These are phyloP conservation scores for Sinapis alba DNA, from an alignment of 441 rosid genomes.

Conservation along the genomic window DNA sequence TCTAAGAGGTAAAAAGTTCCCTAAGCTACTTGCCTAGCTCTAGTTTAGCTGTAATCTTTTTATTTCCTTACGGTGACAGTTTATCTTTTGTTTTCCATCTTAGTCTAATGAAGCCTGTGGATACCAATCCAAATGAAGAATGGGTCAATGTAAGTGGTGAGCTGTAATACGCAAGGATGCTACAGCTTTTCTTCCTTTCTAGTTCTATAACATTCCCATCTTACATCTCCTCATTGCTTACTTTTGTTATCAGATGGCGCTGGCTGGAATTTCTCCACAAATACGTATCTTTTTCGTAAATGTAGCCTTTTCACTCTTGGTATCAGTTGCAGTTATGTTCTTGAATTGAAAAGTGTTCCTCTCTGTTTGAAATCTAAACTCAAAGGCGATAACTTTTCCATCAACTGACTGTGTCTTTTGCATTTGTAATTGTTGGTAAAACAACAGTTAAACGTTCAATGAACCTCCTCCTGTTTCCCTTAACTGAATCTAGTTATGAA, in stretches of 20 bases:
- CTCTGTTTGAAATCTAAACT: background rate
- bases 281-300: slow-evolving; percentile 65
- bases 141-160: slow-evolving; percentile 87
- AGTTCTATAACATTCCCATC: slow-evolving; percentile 22
- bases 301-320: slow-evolving; percentile 38
- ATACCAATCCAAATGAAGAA: slow-evolving; percentile 90
- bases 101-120: slow-evolving; percentile 91
- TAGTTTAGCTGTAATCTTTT: background rate
- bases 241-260: slow-evolving; percentile 71
- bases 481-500: slow-evolving; percentile 73
- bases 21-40: slow-evolving; percentile 10
- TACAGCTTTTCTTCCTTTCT: slow-evolving; percentile 24
- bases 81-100: slow-evolving; percentile 33
- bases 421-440: background rate
- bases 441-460: slow-evolving; percentile 5
- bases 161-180: slow-evolving; percentile 15
- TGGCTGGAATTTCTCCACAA: slow-evolving; percentile 92
- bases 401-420: slow-evolving; percentile 11
- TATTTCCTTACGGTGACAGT: slow-evolving; percentile 29
- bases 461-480: slow-evolving; percentile 43
- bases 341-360: background rate
- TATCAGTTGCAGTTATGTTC: background rate
- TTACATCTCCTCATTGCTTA: slow-evolving; percentile 29
- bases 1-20: slow-evolving; percentile 70
- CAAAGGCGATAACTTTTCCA: background rate